Base-by-base conservation (phyloP, 192 early-diverging fungal genomes). In the Geranomyces michiganensis region DNA sequence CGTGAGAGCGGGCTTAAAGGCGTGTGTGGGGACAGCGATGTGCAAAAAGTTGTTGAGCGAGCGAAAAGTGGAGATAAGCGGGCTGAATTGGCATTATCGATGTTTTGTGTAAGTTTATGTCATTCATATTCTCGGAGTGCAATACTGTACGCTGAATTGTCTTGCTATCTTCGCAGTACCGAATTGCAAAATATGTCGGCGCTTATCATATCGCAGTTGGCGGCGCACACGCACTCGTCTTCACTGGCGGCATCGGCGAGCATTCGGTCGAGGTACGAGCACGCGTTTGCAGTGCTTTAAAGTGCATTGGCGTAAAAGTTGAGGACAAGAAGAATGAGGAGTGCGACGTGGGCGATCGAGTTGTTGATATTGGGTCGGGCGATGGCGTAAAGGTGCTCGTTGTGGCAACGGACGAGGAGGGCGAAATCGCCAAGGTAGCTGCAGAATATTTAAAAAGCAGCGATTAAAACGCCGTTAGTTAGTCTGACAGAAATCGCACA, bases 201-300 rank as follows among this genome's bases (percentile, higher is more conserved):
- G 45, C 70, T 3, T 82, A 82, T 56, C 64, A 67, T 49, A 65
- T 77, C 19, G 71, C 67, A 32, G 41, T 80, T 19, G 47, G 63
- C 62, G 77, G 77, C 7, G 67, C 63, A 0, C 69, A 77, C 41
- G 75, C 69, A 12, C 61, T 82, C 47, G 41, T 82, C 0, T 82
- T 82, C 49, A 77, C 78, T 0, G 80, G 80, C n/a, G 80, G 80
- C 19, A 80, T 82, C 45, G 80, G 80, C 5, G 80, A 82, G 32
- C 70, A 82, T 59, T 48, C 62, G 30, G 43, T 24, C 15, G 53
- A 76, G 26, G 64, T 79, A 14, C 70, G 79, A 3, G 45, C 27
- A 64, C 36, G 41, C 13, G 78, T 80, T 15, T 58, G 30, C 47
- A 15, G 64, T 9, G 68, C 36, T 19, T 48, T 80, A 2, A 27